A percentile compares a stretch with the other conserved stretches of the same genome.
These are phyloP conservation scores for Microbotryum saponariae DNA, from an alignment of 1,284 basidiomycete genomes.

Conservation along the genomic window DNA sequence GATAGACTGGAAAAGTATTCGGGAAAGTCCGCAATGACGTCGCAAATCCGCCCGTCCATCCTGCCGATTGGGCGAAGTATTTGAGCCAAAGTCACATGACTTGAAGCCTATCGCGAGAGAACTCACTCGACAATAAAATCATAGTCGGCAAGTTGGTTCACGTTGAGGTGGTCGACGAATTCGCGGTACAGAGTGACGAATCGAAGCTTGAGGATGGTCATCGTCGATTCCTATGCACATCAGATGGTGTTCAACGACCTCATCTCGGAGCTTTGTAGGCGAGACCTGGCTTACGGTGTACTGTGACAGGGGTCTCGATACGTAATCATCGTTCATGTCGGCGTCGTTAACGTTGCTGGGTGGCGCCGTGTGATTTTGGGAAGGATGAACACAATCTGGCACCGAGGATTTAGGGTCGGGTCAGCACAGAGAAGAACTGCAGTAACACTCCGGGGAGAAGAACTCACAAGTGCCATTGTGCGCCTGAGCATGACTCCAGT, in stretches of 20 bases:
- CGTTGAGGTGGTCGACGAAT: slow-evolving; percentile 26
- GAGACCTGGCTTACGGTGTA: background rate
- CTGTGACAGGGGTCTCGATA: background rate
- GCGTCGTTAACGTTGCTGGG: slow-evolving; percentile 1
- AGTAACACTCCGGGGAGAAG: background rate
- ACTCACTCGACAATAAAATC: slow-evolving; percentile 14
- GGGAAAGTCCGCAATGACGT: slow-evolving; percentile 23
- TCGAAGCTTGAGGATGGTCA: slow-evolving; percentile 32
- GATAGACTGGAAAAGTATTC: slow-evolving; percentile 14
- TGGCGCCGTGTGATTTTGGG: background rate
- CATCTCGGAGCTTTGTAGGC: background rate
- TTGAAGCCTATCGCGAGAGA: background rate
- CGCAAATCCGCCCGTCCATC: slow-evolving; percentile 28
- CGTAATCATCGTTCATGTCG: background rate
- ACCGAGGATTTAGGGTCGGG: background rate
- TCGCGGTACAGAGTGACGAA: slow-evolving; percentile 35
- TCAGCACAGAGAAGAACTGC: background rate
- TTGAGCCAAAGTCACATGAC: background rate
- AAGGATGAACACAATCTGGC: slow-evolving; percentile 4
- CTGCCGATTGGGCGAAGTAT: slow-evolving; percentile 15
- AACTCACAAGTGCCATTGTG: background rate
- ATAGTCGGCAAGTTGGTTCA: slow-evolving; percentile 2
- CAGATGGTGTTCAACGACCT: slow-evolving; percentile 9
- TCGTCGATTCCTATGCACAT: slow-evolving; percentile 32
- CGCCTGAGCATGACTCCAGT: slow-evolving; percentile 4